Conservation (phyloP, 768 basidiomycete species). For the Grammothele lineata region DNA sequence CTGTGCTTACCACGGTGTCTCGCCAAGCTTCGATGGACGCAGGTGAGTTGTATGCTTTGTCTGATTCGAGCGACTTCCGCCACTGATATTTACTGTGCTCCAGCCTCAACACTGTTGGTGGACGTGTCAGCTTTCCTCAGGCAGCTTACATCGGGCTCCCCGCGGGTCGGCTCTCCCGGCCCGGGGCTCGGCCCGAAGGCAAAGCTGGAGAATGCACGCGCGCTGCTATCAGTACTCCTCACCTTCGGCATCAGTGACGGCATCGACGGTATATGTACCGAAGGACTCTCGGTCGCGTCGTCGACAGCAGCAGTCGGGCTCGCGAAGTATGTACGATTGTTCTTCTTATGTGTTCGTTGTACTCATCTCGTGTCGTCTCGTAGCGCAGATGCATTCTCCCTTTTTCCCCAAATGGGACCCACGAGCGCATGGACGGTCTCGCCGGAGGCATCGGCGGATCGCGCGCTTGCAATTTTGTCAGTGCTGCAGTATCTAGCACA, state of each 20-base stretch:
- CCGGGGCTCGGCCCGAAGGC: constrained; percentile 28
- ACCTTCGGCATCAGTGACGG: constrained; percentile 67
- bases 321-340: neutral
- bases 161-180: constrained; percentile 15
- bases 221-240: constrained; percentile 58
- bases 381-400: constrained; percentile 37
- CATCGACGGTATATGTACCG: constrained; percentile 65
- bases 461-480: constrained; percentile 62
- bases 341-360: no score
- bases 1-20: no score
- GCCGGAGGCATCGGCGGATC: constrained; percentile 59
- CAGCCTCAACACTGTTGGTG: constrained; percentile 29
- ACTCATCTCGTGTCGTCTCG: no score
- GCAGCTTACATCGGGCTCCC: constrained; percentile 3
- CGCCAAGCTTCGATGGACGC: constrained; percentile 15
- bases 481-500: constrained; percentile 69
- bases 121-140: constrained; percentile 25
- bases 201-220: constrained; percentile 51
- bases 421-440: constrained; percentile 72
- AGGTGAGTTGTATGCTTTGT: constrained; percentile 21
- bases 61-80: neutral
- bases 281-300: constrained; percentile 41
- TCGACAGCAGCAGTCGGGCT: neutral
- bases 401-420: constrained; percentile 36
- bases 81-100: neutral